Percentiles rank a stretch among this genome's conserved stretches.
Evolutionary conservation across 345 rosid genomes (phyloP).

Genomic region (Melastoma malabathricum): DNA sequence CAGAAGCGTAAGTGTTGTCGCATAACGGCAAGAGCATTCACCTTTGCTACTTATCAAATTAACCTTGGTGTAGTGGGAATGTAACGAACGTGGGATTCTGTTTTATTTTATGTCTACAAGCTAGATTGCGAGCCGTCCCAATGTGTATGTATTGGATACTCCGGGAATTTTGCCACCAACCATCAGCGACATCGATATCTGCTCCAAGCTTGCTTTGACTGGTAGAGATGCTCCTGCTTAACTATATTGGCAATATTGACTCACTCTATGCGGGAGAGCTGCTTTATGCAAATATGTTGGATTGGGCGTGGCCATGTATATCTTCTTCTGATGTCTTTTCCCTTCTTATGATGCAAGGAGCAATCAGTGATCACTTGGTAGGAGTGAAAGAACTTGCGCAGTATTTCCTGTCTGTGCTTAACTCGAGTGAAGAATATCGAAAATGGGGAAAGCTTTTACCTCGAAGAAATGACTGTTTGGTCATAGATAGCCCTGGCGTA

Average conservation of each 20-base stretch:
- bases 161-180: conserved; percentile 67
- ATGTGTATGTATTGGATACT: conserved; percentile 61
- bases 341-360: conserved; percentile 34
- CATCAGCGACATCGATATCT: conserved; percentile 36
- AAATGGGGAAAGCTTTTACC: conserved; percentile 44
- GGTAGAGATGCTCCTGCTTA: not conserved
- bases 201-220: conserved; percentile 60
- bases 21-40: not conserved
- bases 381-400: conserved; percentile 44
- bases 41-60: not conserved
- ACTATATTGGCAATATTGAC: not conserved
- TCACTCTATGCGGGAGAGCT: not conserved
- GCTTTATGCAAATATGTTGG: too few species aligned
- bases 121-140: conserved; percentile 82
- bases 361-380: conserved; percentile 32
- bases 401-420: conserved; percentile 48
- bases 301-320: too few species aligned
- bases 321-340: not conserved
- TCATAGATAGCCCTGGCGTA: conserved; percentile 12
- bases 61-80: not conserved
- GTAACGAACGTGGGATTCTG: not conserved
- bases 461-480: conserved; percentile 2
- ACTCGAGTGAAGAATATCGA: conserved; percentile 41
- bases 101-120: not conserved
- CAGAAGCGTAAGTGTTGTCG: not conserved